These are phyloP conservation scores for Neurospora sp. DNA, from an alignment of 495 filamentous ascomycete species.

Conservation along the genomic window DNA sequence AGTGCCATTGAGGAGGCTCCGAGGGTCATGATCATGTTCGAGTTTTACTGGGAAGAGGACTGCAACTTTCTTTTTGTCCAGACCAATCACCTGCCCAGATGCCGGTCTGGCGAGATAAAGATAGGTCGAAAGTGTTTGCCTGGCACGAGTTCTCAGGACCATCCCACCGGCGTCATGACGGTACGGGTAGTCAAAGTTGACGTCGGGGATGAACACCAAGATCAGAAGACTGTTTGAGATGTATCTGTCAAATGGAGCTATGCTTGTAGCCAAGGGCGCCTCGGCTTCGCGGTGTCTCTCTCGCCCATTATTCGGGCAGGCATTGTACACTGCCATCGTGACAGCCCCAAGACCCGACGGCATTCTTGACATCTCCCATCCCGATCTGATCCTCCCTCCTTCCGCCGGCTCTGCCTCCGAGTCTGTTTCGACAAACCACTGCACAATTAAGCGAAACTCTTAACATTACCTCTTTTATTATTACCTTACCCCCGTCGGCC, in stretches of 20 bases:
- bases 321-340: neutral
- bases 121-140: neutral
- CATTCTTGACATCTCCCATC: neutral
- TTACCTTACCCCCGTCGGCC: neutral
- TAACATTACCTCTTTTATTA: neutral
- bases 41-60: neutral
- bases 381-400: neutral
- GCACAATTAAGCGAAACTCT: neutral
- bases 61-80: neutral
- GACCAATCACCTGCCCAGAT: neutral
- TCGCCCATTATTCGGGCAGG: neutral
- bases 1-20: neutral
- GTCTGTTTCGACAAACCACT: neutral
- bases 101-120: neutral
- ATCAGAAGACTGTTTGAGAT: neutral
- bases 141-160: neutral
- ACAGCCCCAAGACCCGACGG: neutral
- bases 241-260: neutral
- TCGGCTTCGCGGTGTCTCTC: neutral
- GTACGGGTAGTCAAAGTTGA: neutral
- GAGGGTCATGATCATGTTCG: neutral
- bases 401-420: neutral
- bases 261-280: neutral
- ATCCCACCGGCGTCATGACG: neutral
- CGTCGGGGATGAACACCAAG: neutral